These are phyloP conservation scores for Nitzschia sp. DNA, from an alignment of 108 stramenopile species.

Conservation along the genomic window DNA sequence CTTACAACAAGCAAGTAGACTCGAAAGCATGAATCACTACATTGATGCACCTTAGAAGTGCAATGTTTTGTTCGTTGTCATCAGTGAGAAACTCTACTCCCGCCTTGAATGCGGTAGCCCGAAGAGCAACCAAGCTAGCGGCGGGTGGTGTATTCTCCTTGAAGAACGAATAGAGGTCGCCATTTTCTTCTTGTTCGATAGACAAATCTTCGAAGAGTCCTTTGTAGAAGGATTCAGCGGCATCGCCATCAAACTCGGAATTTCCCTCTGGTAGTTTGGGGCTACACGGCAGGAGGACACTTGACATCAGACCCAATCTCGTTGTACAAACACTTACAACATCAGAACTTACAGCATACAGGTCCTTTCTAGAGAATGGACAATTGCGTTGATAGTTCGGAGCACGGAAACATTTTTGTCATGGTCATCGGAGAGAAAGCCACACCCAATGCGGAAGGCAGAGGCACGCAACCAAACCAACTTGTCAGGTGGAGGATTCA, in stretches of 20 bases:
- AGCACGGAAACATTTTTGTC: conserved; percentile 58
- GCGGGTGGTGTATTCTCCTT: conserved; percentile 41
- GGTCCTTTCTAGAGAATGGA: conserved; percentile 55
- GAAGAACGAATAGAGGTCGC: conserved; percentile 37
- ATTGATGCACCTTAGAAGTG: conserved; percentile 61
- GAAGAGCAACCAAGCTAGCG: conserved; percentile 46
- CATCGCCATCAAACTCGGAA: conserved; percentile 34
- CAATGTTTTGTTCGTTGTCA: conserved; percentile 48
- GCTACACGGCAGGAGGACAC: conserved; percentile 1
- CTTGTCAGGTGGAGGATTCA: conserved; percentile 61
- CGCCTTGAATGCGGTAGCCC: conserved; percentile 59
- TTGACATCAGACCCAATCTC: neutral
- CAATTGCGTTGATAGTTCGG: conserved; percentile 58
- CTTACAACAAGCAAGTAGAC: conserved; percentile 39
- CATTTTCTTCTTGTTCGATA: conserved; percentile 45
- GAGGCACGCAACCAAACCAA: conserved; percentile 62
- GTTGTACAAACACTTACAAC: too few species aligned
- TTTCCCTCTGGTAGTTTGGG: conserved; percentile 22
- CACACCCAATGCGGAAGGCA: conserved; percentile 64
- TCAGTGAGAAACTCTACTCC: conserved; percentile 56
- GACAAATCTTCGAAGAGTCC: conserved; percentile 35
- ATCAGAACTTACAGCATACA: conserved; percentile 43
- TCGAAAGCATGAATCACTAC: conserved; percentile 67
- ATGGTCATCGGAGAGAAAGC: conserved; percentile 53
- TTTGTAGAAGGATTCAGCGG: conserved; percentile 29